Evolutionary conservation across 345 rosid genomes (phyloP).

Genomic region (Acer campestre): DNA sequence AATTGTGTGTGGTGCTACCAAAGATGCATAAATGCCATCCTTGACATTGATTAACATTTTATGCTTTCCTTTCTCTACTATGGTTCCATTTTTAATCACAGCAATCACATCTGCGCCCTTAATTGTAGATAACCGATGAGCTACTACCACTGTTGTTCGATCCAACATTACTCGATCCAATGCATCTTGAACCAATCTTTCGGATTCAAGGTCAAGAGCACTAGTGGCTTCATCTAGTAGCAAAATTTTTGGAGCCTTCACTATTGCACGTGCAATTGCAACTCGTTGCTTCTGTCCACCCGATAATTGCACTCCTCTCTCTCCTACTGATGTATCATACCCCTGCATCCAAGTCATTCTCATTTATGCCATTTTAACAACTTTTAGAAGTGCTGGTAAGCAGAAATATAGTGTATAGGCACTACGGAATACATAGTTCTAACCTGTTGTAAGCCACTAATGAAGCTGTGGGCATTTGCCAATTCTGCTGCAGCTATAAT

Average conservation of each 20-base stretch:
- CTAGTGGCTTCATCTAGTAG: constrained; percentile 40
- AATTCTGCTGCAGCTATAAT: constrained; percentile 35
- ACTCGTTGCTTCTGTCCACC: constrained; percentile 42
- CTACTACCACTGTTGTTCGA: constrained; percentile 39
- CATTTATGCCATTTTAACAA: no score
- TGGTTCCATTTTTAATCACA: constrained; percentile 30
- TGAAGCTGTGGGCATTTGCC: constrained; percentile 46
- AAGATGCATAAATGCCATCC: constrained; percentile 34
- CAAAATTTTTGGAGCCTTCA: constrained; percentile 34
- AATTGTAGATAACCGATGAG: constrained; percentile 34
- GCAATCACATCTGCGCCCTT: constrained; percentile 29
- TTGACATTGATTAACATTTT: constrained; percentile 27
- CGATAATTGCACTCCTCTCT: constrained; percentile 40
- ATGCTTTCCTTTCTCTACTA: constrained; percentile 40
- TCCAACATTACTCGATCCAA: constrained; percentile 28
- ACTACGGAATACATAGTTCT: no score
- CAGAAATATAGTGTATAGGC: not conserved
- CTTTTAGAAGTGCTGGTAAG: no score
- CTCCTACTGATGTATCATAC: constrained; percentile 38
- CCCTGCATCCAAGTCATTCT: constrained; percentile 22
- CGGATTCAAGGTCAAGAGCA: constrained; percentile 38
- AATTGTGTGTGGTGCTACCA: constrained; percentile 21
- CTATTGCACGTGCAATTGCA: constrained; percentile 40
- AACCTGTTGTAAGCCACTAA: constrained; percentile 37
- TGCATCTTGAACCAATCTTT: constrained; percentile 37